Percentiles rank a stretch among this genome's conserved stretches.
These are phyloP conservation scores for Trypanosoma lewisi DNA, from an alignment of 208 protist genomes.

Conservation along the genomic window DNA sequence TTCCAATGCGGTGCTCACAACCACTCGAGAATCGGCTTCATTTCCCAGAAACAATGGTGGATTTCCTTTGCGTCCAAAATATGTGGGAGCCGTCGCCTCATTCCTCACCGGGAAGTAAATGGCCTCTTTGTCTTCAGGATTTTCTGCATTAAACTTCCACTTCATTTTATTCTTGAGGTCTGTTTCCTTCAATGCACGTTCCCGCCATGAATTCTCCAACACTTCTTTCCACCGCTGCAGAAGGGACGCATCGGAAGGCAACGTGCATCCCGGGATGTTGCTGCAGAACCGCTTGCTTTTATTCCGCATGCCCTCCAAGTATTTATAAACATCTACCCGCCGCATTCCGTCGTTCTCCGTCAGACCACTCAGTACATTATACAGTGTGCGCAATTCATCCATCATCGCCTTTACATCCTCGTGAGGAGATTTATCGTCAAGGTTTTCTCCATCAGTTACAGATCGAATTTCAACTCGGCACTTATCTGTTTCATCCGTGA, in stretches of 20 bases:
- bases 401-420: constrained; percentile 13
- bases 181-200: background rate
- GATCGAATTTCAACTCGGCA: constrained; percentile 12
- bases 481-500: background rate
- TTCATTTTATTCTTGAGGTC: constrained; percentile 9
- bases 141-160: constrained; percentile 15
- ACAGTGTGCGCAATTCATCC: background rate
- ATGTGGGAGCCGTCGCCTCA: background rate
- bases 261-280: constrained; percentile 14
- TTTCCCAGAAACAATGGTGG: background rate
- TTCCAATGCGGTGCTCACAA: constrained; percentile 1
- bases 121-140: background rate
- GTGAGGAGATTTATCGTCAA: background rate
- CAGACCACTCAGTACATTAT: constrained; percentile 12
- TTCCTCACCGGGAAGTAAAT: constrained; percentile 11
- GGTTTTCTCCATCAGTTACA: background rate
- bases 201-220: background rate
- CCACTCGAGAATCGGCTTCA: background rate
- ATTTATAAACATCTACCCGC: background rate
- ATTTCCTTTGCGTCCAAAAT: constrained; percentile 19
- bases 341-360: constrained; percentile 22
- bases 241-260: constrained; percentile 17
- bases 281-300: constrained; percentile 8
- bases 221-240: constrained; percentile 1
- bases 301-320: background rate